Evolutionary conservation across 129 eudicot species (phyloP), one percentile per base, ranked within the genome.

Genomic region (Chrysanthemum seticuspe): DNA sequence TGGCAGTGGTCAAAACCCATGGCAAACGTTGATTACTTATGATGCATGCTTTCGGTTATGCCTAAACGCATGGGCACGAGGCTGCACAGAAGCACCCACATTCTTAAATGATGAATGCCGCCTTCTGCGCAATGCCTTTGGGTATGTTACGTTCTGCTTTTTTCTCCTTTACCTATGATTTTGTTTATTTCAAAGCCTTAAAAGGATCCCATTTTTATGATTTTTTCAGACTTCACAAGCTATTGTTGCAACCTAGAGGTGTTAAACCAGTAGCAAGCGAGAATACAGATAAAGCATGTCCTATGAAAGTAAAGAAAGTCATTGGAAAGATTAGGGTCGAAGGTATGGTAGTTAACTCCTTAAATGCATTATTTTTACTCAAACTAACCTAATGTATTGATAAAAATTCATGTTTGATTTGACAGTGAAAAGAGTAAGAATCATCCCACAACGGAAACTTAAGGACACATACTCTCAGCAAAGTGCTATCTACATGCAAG

Each of bases 11-110:
- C 95, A 87, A 75, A 92, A 89, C 82, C 95, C 88, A 62, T 92
- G 92, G 92, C 96, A 89, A 84, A 83, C 84, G 18, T 78, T 92
- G 51, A 79, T 92, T 34, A 88, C 98, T 71, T 92, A 92, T 73
- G 98, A 92, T 77, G 98, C 98, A 16, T 92, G 95, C 72, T 82
- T 92, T 62, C 98, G 96, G 14, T 68, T 92, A 62, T 92, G 98
- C 79, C 82, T 92, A 72, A 83, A 89, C 49, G 87, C 96, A 58
- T 89, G 95, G 95, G 86, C 96, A 64, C 85, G 95, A 85, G 88
- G 96, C 59, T 92, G 95, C 79, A 69, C 83, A 19, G 96, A 92
- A 87, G 98, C 98, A 31, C 96, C 98, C 1, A 85, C 78, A 31
- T 92, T 92, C 74, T 82, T 92, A 60, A 84, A 73, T 64, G 96